Percentiles rank a stretch among this genome's conserved stretches.
phyloP scores from a whole-genome alignment of 2,329 filamentous ascomycete genomes.

The Colletotrichum falcatum region DNA sequence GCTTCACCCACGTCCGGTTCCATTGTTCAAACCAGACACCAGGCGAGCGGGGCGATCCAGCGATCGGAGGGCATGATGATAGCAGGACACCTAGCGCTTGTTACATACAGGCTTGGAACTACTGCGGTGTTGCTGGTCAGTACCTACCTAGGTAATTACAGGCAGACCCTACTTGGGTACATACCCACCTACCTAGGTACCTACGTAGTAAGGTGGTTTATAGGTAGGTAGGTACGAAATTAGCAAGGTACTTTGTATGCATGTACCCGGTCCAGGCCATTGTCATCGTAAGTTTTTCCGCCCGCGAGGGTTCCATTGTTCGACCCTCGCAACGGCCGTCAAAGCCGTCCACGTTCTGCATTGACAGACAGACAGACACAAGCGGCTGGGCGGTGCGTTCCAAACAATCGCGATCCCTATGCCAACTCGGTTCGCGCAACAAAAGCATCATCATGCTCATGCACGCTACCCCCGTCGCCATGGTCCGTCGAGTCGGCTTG shows the following conservation, averaged over 20 bases:
- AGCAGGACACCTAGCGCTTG: conserved; percentile 7
- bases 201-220: too few relatives aligned
- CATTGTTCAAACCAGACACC: neutral
- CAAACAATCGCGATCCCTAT: neutral
- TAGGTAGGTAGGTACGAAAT: neutral
- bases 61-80: neutral
- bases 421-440: neutral
- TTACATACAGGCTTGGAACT: neutral
- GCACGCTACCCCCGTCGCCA: conserved; percentile 3
- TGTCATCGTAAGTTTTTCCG: conserved; percentile 22
- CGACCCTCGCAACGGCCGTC: neutral
- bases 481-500: conserved; percentile 7
- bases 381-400: neutral
- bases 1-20: conserved; percentile 32
- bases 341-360: conserved; percentile 1
- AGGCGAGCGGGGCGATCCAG: too few relatives aligned
- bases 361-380: too few relatives aligned
- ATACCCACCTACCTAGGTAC: too few relatives aligned
- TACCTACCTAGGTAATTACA: too few relatives aligned
- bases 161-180: too few relatives aligned
- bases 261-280: neutral
- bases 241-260: too few relatives aligned
- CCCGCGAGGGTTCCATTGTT: conserved; percentile 2
- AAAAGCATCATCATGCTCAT: conserved; percentile 8
- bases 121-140: neutral